These are phyloP conservation scores for Luffa aegyptiaca DNA, from an alignment of 306 rosid genomes.

Conservation along the genomic window DNA sequence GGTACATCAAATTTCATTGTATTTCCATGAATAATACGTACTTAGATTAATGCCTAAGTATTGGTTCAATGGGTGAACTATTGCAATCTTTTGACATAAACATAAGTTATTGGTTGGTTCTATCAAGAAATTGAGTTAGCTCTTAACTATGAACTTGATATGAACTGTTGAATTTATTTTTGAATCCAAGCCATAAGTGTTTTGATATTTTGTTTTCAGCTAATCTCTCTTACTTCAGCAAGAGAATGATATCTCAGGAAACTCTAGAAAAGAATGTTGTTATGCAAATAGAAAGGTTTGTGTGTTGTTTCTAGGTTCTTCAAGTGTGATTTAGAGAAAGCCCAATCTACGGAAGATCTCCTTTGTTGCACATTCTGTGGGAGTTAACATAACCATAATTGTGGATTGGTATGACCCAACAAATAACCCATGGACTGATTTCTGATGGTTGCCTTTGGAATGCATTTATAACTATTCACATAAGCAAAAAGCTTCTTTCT, in stretches of 20 bases:
- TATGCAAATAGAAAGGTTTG: constrained; percentile 50
- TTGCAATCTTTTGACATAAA: not conserved
- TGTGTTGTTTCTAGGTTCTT: constrained; percentile 53
- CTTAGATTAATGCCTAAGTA: no score
- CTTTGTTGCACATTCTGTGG: constrained; percentile 89
- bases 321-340: constrained; percentile 58
- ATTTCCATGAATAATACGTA: no score
- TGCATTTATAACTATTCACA: not conserved
- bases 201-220: constrained; percentile 28
- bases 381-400: constrained; percentile 17
- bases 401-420: not conserved
- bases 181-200: not conserved
- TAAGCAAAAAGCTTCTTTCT: not conserved
- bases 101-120: not conserved
- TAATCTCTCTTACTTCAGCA: constrained; percentile 51
- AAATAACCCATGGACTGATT: not conserved
- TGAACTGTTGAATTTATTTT: not conserved
- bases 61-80: not conserved
- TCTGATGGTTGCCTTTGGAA: not conserved
- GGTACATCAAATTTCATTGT: no score
- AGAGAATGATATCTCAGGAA: constrained; percentile 64
- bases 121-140: not conserved
- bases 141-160: not conserved
- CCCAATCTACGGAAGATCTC: constrained; percentile 69
- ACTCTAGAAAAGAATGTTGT: constrained; percentile 60